These are phyloP conservation scores for Collariella sp. DNA, from an alignment of 495 filamentous ascomycete genomes.

Conservation along the genomic window DNA sequence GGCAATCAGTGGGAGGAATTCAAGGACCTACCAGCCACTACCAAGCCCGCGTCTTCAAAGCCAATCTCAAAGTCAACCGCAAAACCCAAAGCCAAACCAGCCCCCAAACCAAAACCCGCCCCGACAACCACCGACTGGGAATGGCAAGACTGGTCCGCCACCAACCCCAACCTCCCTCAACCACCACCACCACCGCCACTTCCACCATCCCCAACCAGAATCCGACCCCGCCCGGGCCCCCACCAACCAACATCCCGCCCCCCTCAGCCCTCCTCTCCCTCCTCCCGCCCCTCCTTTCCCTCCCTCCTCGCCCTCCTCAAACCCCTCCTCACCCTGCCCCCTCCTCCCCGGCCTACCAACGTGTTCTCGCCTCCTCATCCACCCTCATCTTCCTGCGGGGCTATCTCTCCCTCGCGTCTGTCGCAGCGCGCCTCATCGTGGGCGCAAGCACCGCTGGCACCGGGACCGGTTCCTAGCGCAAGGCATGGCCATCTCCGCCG, in stretches of 20 bases:
- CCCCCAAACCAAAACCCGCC: background rate
- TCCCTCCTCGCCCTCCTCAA: constrained; percentile 47
- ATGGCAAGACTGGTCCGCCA: constrained; percentile 32
- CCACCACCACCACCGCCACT: constrained; percentile 1
- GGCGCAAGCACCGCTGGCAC: constrained; percentile 87
- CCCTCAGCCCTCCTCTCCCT: constrained; percentile 72
- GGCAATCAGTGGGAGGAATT: constrained; percentile 56
- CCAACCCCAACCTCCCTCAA: constrained; percentile 9
- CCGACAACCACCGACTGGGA: constrained; percentile 30
- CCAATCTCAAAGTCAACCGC: background rate
- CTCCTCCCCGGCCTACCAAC: constrained; percentile 41
- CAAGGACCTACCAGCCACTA: constrained; percentile 34
- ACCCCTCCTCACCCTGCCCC: constrained; percentile 42
- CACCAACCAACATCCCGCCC: constrained; percentile 83
- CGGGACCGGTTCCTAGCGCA: constrained; percentile 78
- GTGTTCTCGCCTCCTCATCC: constrained; percentile 46
- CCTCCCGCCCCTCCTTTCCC: constrained; percentile 57
- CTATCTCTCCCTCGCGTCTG: constrained; percentile 51
- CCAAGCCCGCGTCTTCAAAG: constrained; percentile 12
- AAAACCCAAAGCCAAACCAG: constrained; percentile 6
- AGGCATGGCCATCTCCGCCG: constrained; percentile 70
- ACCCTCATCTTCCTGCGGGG: constrained; percentile 47
- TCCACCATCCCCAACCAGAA: background rate
- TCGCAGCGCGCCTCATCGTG: constrained; percentile 71
- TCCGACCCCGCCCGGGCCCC: constrained; percentile 26